phyloP scores from a whole-genome alignment of 139 green algal species.

The Tetradesmus lagerheimii region DNA sequence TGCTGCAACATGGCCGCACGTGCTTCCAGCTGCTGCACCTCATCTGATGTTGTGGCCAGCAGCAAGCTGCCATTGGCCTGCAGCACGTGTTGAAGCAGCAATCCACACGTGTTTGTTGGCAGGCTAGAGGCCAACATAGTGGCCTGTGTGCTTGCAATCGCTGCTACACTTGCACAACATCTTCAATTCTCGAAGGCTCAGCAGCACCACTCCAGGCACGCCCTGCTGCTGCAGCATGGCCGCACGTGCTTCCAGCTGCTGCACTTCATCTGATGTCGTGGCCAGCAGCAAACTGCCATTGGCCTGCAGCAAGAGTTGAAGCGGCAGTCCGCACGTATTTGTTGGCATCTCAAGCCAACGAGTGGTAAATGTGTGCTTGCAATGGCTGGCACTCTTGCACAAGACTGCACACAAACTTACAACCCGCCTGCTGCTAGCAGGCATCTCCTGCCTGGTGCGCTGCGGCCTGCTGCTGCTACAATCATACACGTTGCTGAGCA shows the following conservation, averaged over 20 bases:
- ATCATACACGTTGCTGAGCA: no score
- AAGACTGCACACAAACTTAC: no score
- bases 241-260: conserved; percentile 50
- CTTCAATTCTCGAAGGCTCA: conserved; percentile 43
- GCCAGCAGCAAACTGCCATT: conserved; percentile 74
- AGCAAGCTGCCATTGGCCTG: conserved; percentile 74
- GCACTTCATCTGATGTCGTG: conserved; percentile 54
- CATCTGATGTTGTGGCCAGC: conserved; percentile 56
- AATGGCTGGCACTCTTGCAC: background rate
- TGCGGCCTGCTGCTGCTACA: no score
- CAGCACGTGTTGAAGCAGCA: background rate
- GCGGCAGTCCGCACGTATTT: no score
- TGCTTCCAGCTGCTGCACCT: conserved; percentile 55
- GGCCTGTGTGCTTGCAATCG: no score
- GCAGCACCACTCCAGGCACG: conserved; percentile 38
- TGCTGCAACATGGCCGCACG: conserved; percentile 50
- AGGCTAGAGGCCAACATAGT: no score
- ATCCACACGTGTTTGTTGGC: no score
- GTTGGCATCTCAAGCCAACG: no score
- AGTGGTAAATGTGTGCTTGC: background rate
- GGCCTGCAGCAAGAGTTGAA: conserved; percentile 52
- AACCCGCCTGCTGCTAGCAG: no score
- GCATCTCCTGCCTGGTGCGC: no score
- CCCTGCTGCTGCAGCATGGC: conserved; percentile 51
- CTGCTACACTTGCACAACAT: no score